These are phyloP conservation scores for Coemansia sp. DNA, from an alignment of 192 early-diverging fungal genomes.

Conservation along the genomic window DNA sequence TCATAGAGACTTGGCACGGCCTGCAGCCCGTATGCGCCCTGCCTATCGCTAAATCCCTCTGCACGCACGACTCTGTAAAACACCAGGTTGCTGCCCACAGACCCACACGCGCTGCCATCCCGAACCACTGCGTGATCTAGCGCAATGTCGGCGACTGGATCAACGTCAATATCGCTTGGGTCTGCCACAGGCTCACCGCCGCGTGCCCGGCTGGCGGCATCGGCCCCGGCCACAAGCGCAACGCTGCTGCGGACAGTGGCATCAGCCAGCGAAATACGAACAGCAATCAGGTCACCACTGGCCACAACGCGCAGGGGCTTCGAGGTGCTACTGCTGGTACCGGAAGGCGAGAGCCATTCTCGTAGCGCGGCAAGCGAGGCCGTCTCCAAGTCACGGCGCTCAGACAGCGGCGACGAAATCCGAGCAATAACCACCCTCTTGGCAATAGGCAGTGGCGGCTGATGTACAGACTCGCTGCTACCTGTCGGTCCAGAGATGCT, in stretches of 20 bases:
- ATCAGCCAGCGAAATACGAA: conserved; percentile 26
- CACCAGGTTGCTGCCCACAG: conserved; percentile 12
- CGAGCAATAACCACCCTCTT: conserved; percentile 30
- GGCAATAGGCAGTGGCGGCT: conserved; percentile 28
- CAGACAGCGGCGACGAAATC: conserved; percentile 38
- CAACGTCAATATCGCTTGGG: conserved; percentile 5
- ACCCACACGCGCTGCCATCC: background rate
- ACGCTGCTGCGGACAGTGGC: conserved; percentile 25
- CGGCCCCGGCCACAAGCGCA: conserved; percentile 20
- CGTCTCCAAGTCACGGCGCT: conserved; percentile 36
- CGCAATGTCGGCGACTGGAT: conserved; percentile 20
- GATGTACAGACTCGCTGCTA: background rate
- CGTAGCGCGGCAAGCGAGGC: conserved; percentile 31
- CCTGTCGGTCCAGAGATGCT: background rate
- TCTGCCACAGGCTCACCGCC: conserved; percentile 4
- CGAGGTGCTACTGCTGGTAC: background rate
- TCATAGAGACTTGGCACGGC: background rate
- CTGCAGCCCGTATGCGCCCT: background rate
- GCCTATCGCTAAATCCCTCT: conserved; percentile 24
- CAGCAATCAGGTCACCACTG: conserved; percentile 34
- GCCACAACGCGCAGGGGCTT: conserved; percentile 27
- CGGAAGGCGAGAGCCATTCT: conserved; percentile 17
- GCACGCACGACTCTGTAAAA: conserved; percentile 34
- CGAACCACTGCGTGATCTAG: background rate
- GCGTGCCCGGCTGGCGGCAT: conserved; percentile 13